phyloP scores from a whole-genome alignment of 192 early-diverging fungal genomes.

The Bifiguratus adelaidae region DNA sequence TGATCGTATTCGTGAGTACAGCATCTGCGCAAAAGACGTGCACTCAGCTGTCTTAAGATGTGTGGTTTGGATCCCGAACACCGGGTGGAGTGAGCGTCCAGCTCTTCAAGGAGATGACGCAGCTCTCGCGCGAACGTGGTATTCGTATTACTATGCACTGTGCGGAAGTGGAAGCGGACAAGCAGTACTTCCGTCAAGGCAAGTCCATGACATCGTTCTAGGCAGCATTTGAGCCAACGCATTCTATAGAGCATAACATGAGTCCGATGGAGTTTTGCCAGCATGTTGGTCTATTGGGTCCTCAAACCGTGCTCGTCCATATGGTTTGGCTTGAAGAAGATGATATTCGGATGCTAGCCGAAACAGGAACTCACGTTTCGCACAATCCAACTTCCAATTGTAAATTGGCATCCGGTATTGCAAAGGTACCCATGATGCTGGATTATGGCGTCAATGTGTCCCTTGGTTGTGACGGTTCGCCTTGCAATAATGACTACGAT shows the following conservation, averaged over 20 bases:
- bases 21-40: background rate
- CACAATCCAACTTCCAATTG: constrained; percentile 11
- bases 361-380: constrained; percentile 8
- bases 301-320: constrained; percentile 7
- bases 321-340: constrained; percentile 11
- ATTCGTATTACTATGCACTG: constrained; percentile 15
- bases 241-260: constrained; percentile 6
- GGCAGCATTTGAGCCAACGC: too few species aligned
- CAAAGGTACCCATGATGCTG: constrained; percentile 4
- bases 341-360: constrained; percentile 5
- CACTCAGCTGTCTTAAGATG: background rate
- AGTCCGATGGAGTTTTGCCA: constrained; percentile 8
- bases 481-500: constrained; percentile 9
- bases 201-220: background rate
- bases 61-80: constrained; percentile 13
- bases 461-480: constrained; percentile 7
- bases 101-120: constrained; percentile 11
- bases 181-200: constrained; percentile 6
- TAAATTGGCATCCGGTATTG: constrained; percentile 11
- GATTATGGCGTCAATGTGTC: constrained; percentile 7
- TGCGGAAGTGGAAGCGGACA: constrained; percentile 10
- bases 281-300: constrained; percentile 5
- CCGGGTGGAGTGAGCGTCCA: constrained; percentile 6
- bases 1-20: constrained; percentile 8
- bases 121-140: constrained; percentile 3